Evolutionary conservation across 1,139 yeast species (phyloP).

Genomic region (Meyerozyma athensensis): DNA sequence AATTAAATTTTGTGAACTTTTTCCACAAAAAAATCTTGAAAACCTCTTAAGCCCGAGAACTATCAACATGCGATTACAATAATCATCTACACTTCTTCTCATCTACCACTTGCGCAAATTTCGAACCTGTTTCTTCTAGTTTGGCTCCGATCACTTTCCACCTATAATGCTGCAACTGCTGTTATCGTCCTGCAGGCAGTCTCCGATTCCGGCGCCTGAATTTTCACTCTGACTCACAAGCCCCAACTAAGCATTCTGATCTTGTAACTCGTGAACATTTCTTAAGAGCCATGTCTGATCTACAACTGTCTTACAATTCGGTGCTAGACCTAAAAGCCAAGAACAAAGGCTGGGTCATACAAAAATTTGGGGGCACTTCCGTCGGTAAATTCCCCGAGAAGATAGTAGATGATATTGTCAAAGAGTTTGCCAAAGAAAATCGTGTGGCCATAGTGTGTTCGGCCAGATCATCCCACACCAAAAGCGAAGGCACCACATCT

Average conservation of each 20-base stretch:
- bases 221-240: constrained; percentile 2
- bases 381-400: constrained; percentile 89
- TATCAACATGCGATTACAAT: no score
- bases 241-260: no score
- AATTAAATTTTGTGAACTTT: no score
- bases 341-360: constrained; percentile 72
- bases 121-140: no score
- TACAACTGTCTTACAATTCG: constrained; percentile 31
- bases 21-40: no score
- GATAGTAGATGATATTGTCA: constrained; percentile 80
- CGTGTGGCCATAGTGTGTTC: constrained; percentile 96
- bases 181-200: not conserved
- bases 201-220: constrained; percentile 3
- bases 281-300: not conserved
- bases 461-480: constrained; percentile 87
- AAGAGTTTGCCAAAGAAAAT: constrained; percentile 52
- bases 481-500: constrained; percentile 93
- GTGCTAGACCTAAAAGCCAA: constrained; percentile 33
- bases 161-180: no score
- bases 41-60: no score
- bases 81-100: no score
- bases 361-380: constrained; percentile 97
- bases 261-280: no score
- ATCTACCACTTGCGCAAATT: no score
- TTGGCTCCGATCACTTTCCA: no score